Evolutionary conservation across 73 alveolate species (phyloP).

Genomic region (Blepharisma stoltei): DNA sequence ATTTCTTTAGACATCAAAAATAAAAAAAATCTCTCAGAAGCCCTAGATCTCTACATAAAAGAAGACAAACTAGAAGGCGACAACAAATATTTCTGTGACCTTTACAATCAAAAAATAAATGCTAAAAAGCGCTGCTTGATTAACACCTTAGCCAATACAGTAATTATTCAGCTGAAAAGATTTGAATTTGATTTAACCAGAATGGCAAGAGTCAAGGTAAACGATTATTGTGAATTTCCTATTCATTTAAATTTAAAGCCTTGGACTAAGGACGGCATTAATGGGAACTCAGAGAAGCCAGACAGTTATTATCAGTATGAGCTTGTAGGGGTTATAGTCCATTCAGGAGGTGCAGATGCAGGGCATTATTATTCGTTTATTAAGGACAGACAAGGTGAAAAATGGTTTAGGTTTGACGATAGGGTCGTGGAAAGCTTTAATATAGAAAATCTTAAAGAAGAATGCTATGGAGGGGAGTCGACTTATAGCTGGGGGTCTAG

Average conservation of each 20-base stretch:
- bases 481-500: slow-evolving; percentile 43
- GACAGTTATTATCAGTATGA: slow-evolving; percentile 45
- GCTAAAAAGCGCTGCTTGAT: slow-evolving; percentile 89
- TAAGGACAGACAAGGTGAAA: slow-evolving; percentile 67
- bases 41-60: slow-evolving; percentile 80
- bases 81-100: slow-evolving; percentile 89
- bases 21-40: slow-evolving; percentile 83
- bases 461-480: slow-evolving; percentile 37
- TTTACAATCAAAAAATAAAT: slow-evolving; percentile 85
- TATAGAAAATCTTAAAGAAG: slow-evolving; percentile 25
- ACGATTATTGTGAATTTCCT: slow-evolving; percentile 97
- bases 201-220: slow-evolving; percentile 87
- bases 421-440: slow-evolving; percentile 22
- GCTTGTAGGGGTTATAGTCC: slow-evolving; percentile 63
- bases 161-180: slow-evolving; percentile 89
- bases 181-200: slow-evolving; percentile 92
- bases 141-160: slow-evolving; percentile 80
- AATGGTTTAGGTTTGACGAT: slow-evolving; percentile 70
- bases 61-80: slow-evolving; percentile 97
- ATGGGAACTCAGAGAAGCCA: slow-evolving; percentile 63
- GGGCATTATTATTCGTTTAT: slow-evolving; percentile 30
- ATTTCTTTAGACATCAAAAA: slow-evolving; percentile 87
- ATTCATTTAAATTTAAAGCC: slow-evolving; percentile 83
- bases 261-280: slow-evolving; percentile 88
- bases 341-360: slow-evolving; percentile 31